A percentile compares a stretch with the other conserved stretches of the same genome.
Conservation (phyloP, 148 eudicot genomes). For the Mesembryanthemum crystallinum region DNA sequence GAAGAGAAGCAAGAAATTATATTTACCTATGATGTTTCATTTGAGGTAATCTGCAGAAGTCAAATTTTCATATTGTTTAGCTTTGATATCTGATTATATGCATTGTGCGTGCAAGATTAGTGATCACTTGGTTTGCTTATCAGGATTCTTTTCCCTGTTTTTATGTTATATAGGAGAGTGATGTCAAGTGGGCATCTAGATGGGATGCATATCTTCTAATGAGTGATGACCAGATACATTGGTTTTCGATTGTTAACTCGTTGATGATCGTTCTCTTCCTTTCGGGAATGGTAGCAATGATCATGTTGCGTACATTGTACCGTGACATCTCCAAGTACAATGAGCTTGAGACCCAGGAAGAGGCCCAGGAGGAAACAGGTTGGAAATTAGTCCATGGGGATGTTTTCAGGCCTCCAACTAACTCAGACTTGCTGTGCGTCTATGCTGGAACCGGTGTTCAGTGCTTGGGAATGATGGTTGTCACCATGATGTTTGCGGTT, state of each 20-base stretch:
- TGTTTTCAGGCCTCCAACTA: constrained; percentile 44
- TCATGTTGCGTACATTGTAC: constrained; percentile 47
- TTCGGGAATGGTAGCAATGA: constrained; percentile 56
- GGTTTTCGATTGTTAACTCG: constrained; percentile 50
- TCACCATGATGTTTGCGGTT: constrained; percentile 47
- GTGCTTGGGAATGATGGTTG: constrained; percentile 51
- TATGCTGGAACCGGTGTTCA: constrained; percentile 53
- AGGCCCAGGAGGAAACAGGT: constrained; percentile 52
- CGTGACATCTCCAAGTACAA: constrained; percentile 52
- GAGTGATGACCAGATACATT: constrained; percentile 53
- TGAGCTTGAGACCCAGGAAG: constrained; percentile 50
- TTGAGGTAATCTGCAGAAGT: constrained; percentile 33
- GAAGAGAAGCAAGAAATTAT: constrained; percentile 49
- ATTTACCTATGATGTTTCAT: constrained; percentile 45
- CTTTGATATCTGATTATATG: neutral
- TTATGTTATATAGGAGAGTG: constrained; percentile 40
- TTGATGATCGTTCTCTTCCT: constrained; percentile 51
- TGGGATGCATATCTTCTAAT: constrained; percentile 50
- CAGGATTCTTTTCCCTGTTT: neutral
- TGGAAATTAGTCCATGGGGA: constrained; percentile 51
- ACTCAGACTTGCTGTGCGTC: constrained; percentile 45
- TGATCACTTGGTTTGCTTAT: constrained; percentile 11
- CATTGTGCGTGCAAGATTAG: neutral
- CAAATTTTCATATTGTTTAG: neutral
- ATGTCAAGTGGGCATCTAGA: constrained; percentile 55